Evolutionary conservation across 2,329 filamentous ascomycete genomes (phyloP).

Genomic region (Aspergillus fischeri): DNA sequence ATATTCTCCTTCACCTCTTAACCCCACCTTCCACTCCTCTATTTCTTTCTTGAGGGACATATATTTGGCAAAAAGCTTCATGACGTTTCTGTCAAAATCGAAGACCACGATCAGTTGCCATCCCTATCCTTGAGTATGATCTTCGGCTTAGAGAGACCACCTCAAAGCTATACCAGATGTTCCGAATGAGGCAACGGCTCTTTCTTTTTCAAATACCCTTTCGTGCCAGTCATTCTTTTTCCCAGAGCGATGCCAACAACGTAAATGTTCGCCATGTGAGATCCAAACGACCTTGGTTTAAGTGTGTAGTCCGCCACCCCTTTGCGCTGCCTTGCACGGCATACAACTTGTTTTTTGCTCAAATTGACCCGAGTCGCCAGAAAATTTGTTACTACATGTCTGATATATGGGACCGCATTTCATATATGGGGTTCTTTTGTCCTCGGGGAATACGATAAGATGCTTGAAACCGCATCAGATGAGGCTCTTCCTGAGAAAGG

Average conservation of each 20-base stretch:
- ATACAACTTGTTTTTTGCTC: background rate
- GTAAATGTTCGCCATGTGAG: constrained; percentile 30
- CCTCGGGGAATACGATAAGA: constrained; percentile 27
- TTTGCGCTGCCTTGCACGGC: background rate
- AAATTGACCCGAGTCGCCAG: constrained; percentile 11
- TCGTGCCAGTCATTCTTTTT: constrained; percentile 17
- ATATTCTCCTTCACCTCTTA: background rate
- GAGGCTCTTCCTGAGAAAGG: constrained; percentile 4
- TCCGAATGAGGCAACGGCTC: constrained; percentile 27
- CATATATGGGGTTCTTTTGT: constrained; percentile 31
- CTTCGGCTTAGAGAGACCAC: constrained; percentile 2
- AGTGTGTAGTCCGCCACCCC: constrained; percentile 19
- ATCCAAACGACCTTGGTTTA: constrained; percentile 32
- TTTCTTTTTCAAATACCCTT: constrained; percentile 22
- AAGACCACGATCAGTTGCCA: background rate
- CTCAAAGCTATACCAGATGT: constrained; percentile 27
- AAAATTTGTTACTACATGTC: constrained; percentile 25
- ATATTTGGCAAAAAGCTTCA: background rate
- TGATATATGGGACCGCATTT: constrained; percentile 31
- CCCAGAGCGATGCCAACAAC: constrained; percentile 10
- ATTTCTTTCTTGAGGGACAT: background rate
- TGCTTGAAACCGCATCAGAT: constrained; percentile 14
- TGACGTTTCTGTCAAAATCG: background rate
- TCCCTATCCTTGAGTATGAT: constrained; percentile 3
- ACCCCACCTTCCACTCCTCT: no score